Percentiles rank a stretch among this genome's conserved stretches.
These are phyloP conservation scores for Diutina pseudorugosa DNA, from an alignment of 1,139 yeast genomes.

Conservation along the genomic window DNA sequence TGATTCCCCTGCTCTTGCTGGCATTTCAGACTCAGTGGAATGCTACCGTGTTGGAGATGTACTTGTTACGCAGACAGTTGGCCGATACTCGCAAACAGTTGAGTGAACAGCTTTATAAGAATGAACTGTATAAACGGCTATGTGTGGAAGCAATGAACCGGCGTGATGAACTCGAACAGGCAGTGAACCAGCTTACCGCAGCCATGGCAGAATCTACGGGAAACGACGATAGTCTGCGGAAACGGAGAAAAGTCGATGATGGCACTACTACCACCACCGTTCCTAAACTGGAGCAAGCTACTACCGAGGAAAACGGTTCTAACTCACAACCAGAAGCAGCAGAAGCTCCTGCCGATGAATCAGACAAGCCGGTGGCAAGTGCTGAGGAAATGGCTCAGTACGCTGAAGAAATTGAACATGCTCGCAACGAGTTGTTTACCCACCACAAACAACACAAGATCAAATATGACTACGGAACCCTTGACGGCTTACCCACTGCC, in stretches of 20 bases:
- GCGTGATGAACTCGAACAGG: not conserved
- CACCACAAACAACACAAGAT: constrained; percentile 25
- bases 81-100: constrained; percentile 57
- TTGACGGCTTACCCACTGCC: not conserved
- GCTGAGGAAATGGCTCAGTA: not conserved
- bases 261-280: no score
- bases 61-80: constrained; percentile 63
- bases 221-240: not conserved
- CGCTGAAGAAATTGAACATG: constrained; percentile 7
- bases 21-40: constrained; percentile 88
- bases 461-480: not conserved
- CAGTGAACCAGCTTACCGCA: not conserved
- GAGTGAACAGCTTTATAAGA: constrained; percentile 55
- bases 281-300: no score
- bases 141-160: constrained; percentile 67
- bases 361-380: no score
- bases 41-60: constrained; percentile 70
- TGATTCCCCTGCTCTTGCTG: constrained; percentile 69
- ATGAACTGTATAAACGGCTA: constrained; percentile 46
- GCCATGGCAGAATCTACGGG: not conserved
- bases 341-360: not conserved
- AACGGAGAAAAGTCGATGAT: not conserved
- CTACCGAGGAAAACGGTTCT: not conserved
- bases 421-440: constrained; percentile 26
- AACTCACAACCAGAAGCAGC: not conserved